A percentile compares a stretch with the other conserved stretches of the same genome.
These are phyloP conservation scores for Microdochium bolleyi DNA, from an alignment of 2,329 filamentous ascomycete genomes.

Conservation along the genomic window DNA sequence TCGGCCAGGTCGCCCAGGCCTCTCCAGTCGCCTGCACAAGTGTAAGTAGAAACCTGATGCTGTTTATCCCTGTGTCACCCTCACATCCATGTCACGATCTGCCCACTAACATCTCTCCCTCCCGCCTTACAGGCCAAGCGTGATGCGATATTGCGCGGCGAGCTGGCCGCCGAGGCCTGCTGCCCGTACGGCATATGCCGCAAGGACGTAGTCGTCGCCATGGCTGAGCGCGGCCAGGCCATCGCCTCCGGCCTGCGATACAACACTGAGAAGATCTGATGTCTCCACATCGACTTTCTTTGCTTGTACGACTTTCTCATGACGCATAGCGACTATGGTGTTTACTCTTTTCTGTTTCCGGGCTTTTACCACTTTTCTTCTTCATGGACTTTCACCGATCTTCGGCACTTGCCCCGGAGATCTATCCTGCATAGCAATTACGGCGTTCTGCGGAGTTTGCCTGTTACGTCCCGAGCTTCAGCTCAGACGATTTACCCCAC, in stretches of 20 bases:
- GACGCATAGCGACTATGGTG: not conserved
- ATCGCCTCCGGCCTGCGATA: not conserved
- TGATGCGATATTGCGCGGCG: constrained; percentile 1
- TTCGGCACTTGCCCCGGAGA: not conserved
- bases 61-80: not conserved
- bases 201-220: constrained; percentile 1
- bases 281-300: not conserved
- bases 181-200: constrained; percentile 1
- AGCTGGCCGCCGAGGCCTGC: constrained; percentile 1
- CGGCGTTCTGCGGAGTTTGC: not conserved
- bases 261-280: not conserved
- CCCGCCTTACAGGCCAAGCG: not conserved
- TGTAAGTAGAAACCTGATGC: constrained; percentile 2
- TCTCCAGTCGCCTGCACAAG: not conserved
- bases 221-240: not conserved
- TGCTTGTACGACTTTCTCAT: not conserved
- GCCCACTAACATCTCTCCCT: not conserved
- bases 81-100: not conserved
- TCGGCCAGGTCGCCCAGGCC: not conserved
- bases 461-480: not conserved
- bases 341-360: not conserved
- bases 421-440: not conserved
- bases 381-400: not conserved
- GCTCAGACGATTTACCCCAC: not conserved
- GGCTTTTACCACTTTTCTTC: not conserved